Conservation (phyloP, 176 grass and related monocot genomes). For the Juncus effusus region DNA sequence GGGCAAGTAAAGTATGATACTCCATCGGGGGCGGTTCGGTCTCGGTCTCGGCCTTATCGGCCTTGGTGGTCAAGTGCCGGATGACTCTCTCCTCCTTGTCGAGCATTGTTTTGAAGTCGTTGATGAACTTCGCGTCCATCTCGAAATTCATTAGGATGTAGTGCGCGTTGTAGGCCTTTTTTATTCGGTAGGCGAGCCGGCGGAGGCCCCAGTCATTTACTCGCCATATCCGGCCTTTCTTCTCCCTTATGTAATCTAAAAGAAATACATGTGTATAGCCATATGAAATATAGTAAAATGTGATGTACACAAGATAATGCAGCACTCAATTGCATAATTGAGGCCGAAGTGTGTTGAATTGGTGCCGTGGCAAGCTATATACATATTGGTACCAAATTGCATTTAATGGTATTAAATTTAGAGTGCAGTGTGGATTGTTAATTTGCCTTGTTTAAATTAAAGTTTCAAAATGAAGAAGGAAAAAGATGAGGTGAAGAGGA, state of each 20-base stretch:
- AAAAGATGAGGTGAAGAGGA: conserved; percentile 1
- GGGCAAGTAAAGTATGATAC: conserved; percentile 39
- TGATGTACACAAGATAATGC: background rate
- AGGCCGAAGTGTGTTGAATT: background rate
- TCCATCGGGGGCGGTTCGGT: conserved; percentile 63
- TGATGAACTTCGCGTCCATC: conserved; percentile 71
- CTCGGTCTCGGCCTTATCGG: conserved; percentile 69
- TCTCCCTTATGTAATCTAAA: conserved; percentile 79
- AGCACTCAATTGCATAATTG: background rate
- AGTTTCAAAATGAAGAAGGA: background rate
- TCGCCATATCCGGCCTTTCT: conserved; percentile 98
- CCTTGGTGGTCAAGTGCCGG: conserved; percentile 78
- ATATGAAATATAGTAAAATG: background rate
- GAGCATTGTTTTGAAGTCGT: conserved; percentile 83
- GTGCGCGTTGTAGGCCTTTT: conserved; percentile 74
- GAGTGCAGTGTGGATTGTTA: background rate
- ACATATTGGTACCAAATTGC: background rate
- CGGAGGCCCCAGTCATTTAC: conserved; percentile 88
- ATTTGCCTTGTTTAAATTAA: background rate
- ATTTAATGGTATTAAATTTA: background rate
- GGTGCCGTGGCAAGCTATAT: conserved; percentile 4
- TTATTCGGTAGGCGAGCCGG: conserved; percentile 80
- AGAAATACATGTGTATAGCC: background rate
- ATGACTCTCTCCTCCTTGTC: conserved; percentile 91
- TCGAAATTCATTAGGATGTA: conserved; percentile 97